Conservation (phyloP, 2,329 filamentous ascomycete species). For the Calonectria henricotiae region DNA sequence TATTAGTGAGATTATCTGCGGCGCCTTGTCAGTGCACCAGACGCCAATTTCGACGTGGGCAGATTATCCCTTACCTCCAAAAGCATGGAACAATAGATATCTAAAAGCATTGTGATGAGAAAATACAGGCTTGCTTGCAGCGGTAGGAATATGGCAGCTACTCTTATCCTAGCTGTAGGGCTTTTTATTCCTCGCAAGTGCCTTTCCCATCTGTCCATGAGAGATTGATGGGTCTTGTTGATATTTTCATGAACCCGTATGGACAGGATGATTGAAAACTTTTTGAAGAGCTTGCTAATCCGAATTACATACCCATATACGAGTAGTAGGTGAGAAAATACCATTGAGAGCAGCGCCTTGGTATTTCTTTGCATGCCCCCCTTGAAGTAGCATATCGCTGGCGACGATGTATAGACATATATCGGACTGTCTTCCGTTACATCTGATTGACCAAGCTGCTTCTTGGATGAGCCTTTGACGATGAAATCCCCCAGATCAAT, state of each 20-base stretch:
- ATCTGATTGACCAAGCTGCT: not conserved
- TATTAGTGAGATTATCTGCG: not conserved
- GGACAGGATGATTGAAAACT: not conserved
- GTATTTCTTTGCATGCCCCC: not conserved
- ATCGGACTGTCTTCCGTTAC: not conserved
- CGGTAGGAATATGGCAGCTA: slow-evolving; percentile 9
- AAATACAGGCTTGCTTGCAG: slow-evolving; percentile 7
- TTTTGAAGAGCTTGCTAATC: slow-evolving; percentile 20
- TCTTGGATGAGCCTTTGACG: not conserved
- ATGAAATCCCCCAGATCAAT: not conserved
- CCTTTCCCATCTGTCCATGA: not conserved
- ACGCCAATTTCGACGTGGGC: too few species aligned
- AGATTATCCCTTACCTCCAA: not conserved
- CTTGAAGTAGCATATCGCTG: slow-evolving; percentile 14
- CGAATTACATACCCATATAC: slow-evolving; percentile 18
- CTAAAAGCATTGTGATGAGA: not conserved
- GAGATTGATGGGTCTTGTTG: not conserved
- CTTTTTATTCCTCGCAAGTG: not conserved
- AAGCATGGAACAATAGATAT: slow-evolving; percentile 23
- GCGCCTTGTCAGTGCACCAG: not conserved
- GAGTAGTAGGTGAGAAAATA: not conserved
- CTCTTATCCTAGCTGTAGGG: not conserved
- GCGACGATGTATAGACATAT: not conserved
- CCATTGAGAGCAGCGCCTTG: not conserved
- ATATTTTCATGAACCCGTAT: not conserved